These are phyloP conservation scores for Agaricus blazei DNA, from an alignment of 768 basidiomycete genomes.

Conservation along the genomic window DNA sequence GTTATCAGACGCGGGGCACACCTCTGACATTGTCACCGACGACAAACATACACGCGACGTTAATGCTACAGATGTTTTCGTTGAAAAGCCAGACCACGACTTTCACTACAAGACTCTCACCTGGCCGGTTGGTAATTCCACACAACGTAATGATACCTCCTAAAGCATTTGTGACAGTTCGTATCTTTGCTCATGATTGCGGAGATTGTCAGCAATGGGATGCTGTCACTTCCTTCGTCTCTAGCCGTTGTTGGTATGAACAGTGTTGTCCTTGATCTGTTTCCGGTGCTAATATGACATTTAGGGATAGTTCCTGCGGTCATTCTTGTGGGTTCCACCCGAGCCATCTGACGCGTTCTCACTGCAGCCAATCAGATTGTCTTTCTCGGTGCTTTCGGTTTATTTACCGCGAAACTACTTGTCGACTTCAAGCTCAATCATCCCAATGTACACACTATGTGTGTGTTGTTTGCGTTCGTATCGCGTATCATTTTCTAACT, in stretches of 20 bases:
- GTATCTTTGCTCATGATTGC: constrained; percentile 50
- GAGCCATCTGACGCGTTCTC: neutral
- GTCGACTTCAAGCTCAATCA: constrained; percentile 56
- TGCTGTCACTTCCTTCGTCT: constrained; percentile 47
- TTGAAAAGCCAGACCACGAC: constrained; percentile 36
- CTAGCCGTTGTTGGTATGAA: constrained; percentile 45
- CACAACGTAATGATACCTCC: neutral
- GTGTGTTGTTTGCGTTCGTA: neutral
- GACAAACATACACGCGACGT: neutral
- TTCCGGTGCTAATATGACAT: neutral
- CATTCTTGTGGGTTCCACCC: constrained; percentile 22
- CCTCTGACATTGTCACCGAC: neutral
- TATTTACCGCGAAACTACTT: constrained; percentile 48
- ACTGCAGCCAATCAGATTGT: constrained; percentile 24
- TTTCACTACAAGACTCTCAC: constrained; percentile 49
- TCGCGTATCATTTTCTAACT: neutral
- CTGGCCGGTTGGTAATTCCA: constrained; percentile 34
- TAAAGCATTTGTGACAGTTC: constrained; percentile 25
- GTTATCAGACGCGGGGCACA: neutral
- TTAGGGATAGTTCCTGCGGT: constrained; percentile 47
- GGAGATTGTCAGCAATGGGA: constrained; percentile 53
- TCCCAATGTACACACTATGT: constrained; percentile 51
- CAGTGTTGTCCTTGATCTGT: neutral
- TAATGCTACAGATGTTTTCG: constrained; percentile 34
- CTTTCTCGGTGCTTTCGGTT: constrained; percentile 45